Percentiles rank a stretch among this genome's conserved stretches.
Conservation (phyloP, 2,329 filamentous ascomycete genomes). For the Raffaelea albimanens region DNA sequence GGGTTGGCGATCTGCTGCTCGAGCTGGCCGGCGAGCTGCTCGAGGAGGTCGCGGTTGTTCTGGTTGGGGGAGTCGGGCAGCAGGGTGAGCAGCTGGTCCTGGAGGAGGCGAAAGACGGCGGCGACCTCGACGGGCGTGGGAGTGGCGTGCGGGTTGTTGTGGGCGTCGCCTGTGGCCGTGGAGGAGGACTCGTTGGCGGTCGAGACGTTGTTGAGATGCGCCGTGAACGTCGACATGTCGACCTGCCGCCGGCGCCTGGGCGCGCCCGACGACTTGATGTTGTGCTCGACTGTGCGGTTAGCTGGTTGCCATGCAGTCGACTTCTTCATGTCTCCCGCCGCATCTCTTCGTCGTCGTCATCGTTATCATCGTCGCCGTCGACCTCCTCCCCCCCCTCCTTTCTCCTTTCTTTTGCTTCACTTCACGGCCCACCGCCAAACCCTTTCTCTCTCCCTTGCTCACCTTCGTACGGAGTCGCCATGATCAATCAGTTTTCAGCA, state of each 20-base stretch:
- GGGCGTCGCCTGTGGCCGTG: not conserved
- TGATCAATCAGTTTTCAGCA: constrained; percentile 23
- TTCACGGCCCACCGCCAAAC: not conserved
- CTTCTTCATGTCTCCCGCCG: too few relatives aligned
- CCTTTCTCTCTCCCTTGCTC: constrained; percentile 6
- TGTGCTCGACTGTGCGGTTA: constrained; percentile 57
- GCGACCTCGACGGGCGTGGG: constrained; percentile 51
- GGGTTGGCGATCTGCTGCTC: constrained; percentile 42
- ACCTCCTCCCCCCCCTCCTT: not conserved
- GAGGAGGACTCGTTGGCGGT: constrained; percentile 3
- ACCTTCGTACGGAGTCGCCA: constrained; percentile 52
- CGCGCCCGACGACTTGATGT: constrained; percentile 38
- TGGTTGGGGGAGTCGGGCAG: constrained; percentile 36
- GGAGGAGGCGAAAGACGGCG: constrained; percentile 48
- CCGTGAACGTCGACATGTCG: constrained; percentile 55
- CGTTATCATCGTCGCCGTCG: not conserved
- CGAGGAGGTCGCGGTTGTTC: constrained; percentile 40
- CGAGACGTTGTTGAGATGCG: constrained; percentile 45
- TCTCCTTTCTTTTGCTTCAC: too few relatives aligned
- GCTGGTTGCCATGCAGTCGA: too few relatives aligned
- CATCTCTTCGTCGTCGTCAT: not conserved
- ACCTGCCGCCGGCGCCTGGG: constrained; percentile 40
- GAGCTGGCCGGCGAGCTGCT: constrained; percentile 35
- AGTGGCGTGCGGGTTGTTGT: constrained; percentile 46
- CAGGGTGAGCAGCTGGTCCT: constrained; percentile 47